Conservation (phyloP, 192 early-diverging fungal genomes). For the Coemansia sp. region DNA sequence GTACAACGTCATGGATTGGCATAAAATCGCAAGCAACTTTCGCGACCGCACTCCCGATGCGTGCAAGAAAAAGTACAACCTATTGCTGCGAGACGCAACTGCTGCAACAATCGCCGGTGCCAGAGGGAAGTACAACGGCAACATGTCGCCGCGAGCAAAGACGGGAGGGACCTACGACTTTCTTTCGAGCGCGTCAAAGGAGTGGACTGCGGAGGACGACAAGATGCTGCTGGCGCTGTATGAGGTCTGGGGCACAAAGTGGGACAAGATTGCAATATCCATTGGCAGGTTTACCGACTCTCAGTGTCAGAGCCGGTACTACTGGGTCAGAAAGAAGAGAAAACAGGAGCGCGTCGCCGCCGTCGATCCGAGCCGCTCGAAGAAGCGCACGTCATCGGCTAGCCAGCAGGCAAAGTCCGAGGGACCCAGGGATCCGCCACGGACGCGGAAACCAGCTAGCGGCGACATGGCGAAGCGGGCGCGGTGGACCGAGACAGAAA, state of each 20-base stretch:
- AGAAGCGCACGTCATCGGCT: neutral
- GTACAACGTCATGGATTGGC: neutral
- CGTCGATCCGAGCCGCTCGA: neutral
- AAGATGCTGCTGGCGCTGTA: neutral
- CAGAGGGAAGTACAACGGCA: too few relatives aligned
- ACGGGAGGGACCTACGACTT: neutral
- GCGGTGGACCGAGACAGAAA: conserved; percentile 8
- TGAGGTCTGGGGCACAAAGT: neutral
- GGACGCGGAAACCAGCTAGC: too few relatives aligned
- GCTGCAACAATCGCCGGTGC: neutral
- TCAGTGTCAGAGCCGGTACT: neutral
- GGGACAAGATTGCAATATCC: neutral
- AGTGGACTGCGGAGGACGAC: conserved; percentile 1
- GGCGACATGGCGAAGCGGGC: neutral
- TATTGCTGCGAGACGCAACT: neutral
- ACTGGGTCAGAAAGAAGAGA: neutral
- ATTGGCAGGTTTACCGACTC: neutral
- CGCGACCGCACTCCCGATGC: neutral
- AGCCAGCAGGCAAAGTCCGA: neutral
- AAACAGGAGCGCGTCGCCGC: neutral
- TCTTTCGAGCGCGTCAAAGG: neutral
- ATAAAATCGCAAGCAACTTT: neutral
- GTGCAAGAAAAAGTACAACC: neutral
- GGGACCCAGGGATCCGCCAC: neutral
- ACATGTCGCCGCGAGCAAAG: neutral